Evolutionary conservation across 108 stramenopile species (phyloP).

Genomic region (Craspedostauros australis): DNA sequence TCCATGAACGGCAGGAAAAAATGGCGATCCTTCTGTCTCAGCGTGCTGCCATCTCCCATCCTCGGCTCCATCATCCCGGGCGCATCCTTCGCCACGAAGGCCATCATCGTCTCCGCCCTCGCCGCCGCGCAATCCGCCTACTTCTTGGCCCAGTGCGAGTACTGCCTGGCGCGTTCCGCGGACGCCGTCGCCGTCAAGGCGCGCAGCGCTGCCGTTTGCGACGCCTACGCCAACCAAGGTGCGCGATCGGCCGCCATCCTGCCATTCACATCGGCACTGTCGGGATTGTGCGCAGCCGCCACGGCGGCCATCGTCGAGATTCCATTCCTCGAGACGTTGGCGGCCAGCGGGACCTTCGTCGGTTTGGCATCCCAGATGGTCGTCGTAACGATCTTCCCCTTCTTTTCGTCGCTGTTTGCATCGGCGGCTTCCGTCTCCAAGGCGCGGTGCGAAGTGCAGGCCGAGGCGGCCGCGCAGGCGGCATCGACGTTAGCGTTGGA

Average conservation of each 20-base stretch:
- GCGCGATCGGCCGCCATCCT: conserved; percentile 75
- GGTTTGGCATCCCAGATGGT: conserved; percentile 42
- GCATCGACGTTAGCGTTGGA: conserved; percentile 77
- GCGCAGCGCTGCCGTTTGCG: conserved; percentile 80
- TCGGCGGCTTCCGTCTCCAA: conserved; percentile 88
- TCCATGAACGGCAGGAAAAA: conserved; percentile 31
- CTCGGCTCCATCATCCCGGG: conserved; percentile 73
- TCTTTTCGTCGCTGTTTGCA: conserved; percentile 68
- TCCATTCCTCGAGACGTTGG: conserved; percentile 58
- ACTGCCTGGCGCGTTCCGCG: conserved; percentile 57
- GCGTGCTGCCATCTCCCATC: conserved; percentile 72
- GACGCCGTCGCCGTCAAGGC: conserved; percentile 86
- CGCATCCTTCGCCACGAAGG: conserved; percentile 54
- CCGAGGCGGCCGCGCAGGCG: conserved; percentile 74
- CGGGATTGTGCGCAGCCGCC: conserved; percentile 79
- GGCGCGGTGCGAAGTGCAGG: conserved; percentile 82
- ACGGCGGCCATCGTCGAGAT: conserved; percentile 88
- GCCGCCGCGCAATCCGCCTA: conserved; percentile 84
- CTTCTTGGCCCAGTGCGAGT: conserved; percentile 69
- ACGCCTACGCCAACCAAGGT: conserved; percentile 90
- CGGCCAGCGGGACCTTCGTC: conserved; percentile 28
- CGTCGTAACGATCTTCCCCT: conserved; percentile 56
- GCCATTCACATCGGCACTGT: conserved; percentile 84
- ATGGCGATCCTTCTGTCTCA: conserved; percentile 61
- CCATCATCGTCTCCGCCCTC: conserved; percentile 71